phyloP scores from a whole-genome alignment of 73 alveolate genomes.

The Tetrahymena thermophila region DNA sequence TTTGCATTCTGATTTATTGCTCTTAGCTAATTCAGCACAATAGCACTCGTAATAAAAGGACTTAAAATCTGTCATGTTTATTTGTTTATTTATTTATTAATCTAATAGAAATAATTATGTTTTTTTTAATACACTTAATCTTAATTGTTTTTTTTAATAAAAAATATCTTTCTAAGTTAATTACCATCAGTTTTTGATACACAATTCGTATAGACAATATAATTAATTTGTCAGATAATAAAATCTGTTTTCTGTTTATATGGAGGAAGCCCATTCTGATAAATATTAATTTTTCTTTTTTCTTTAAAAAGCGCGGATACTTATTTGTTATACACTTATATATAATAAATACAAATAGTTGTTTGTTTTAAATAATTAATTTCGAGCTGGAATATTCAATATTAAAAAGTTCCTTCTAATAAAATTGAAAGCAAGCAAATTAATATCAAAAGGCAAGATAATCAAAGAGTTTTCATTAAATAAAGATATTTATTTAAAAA shows the following conservation, averaged over 20 bases:
- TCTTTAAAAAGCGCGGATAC: background rate
- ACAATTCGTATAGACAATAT: background rate
- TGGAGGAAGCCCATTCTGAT: background rate
- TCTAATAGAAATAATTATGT: too few relatives aligned
- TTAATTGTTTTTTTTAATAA: too few relatives aligned
- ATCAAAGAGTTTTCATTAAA: too few relatives aligned
- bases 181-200: background rate
- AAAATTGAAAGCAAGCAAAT: too few relatives aligned
- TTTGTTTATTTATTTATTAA: background rate
- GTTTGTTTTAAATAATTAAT: too few relatives aligned
- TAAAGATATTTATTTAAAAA: too few relatives aligned
- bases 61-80: background rate
- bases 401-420: too few relatives aligned
- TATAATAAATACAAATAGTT: too few relatives aligned
- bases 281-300: too few relatives aligned
- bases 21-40: background rate
- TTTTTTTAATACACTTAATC: background rate
- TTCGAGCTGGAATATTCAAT: too few relatives aligned
- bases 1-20: background rate
- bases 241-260: background rate
- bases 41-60: background rate
- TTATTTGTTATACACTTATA: background rate
- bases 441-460: too few relatives aligned
- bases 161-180: background rate
- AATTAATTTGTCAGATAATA: background rate